Evolutionary conservation across 352 stramenopile species (phyloP).

Genomic region (Pythium rhizo-oryzae): DNA sequence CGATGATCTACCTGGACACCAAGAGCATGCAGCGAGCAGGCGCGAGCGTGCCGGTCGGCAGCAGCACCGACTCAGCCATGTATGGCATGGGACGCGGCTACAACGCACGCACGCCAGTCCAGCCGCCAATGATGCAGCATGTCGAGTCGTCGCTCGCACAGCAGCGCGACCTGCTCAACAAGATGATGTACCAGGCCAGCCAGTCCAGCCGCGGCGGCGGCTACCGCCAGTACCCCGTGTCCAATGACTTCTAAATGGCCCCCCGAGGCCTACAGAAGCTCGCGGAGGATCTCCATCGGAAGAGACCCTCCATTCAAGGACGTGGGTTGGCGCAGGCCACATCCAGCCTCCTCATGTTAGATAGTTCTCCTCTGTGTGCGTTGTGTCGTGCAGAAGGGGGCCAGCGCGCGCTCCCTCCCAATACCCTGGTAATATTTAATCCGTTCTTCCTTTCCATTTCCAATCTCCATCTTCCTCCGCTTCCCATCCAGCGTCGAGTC

Average conservation of each 20-base stretch:
- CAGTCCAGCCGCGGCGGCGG: conserved; percentile 5
- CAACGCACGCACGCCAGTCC: neutral
- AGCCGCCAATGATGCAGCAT: conserved; percentile 16
- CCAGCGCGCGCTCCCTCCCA: neutral
- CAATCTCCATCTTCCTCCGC: neutral
- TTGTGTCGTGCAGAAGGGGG: neutral
- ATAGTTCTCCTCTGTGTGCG: conserved; percentile 7
- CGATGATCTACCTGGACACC: conserved; percentile 29
- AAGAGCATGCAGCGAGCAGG: conserved; percentile 22
- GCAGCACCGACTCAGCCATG: neutral
- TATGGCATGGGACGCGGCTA: conserved; percentile 3
- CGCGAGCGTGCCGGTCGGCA: neutral
- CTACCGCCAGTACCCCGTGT: conserved; percentile 13
- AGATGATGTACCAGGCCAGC: conserved; percentile 66
- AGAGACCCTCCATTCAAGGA: conserved; percentile 6
- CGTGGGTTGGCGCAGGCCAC: neutral
- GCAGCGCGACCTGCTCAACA: conserved; percentile 57
- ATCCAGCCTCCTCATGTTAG: neutral
- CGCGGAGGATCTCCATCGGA: conserved; percentile 14
- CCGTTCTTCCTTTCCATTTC: neutral
- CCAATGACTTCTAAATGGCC: conserved; percentile 1
- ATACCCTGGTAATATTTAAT: conserved; percentile 3
- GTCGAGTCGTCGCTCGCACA: conserved; percentile 71
- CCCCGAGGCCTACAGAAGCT: neutral
- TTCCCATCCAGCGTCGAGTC: too few species aligned